These are phyloP conservation scores for Typha latifolia DNA, from an alignment of 176 grass and related monocot species.

Conservation along the genomic window DNA sequence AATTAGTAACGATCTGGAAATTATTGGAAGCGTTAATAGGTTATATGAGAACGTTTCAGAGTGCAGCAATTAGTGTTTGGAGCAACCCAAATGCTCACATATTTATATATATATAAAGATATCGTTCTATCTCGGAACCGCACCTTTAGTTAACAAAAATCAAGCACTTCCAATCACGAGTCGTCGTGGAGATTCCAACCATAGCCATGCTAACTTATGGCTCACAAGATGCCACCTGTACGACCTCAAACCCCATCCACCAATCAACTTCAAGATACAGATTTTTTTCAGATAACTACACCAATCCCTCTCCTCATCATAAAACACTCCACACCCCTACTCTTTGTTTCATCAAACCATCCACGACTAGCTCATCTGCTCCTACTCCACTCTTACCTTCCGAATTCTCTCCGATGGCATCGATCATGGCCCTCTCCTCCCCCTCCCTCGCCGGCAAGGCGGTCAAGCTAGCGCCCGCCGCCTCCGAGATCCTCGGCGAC, in stretches of 20 bases:
- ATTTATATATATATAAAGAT: too few species aligned
- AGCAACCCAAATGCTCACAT: too few species aligned
- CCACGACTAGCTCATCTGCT: not conserved
- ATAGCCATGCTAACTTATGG: conserved; percentile 2
- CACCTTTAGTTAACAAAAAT: too few species aligned
- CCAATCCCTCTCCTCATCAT: not conserved
- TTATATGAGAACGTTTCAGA: too few species aligned
- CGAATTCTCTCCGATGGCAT: conserved; percentile 11
- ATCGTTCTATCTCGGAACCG: too few species aligned
- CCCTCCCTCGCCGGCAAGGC: conserved; percentile 41
- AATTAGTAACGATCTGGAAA: too few species aligned
- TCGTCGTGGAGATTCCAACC: not conserved
- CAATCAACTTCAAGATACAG: conserved; percentile 25
- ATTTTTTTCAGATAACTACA: conserved; percentile 3
- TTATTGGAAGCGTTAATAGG: too few species aligned
- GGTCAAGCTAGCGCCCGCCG: conserved; percentile 19
- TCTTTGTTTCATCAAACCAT: conserved; percentile 9
- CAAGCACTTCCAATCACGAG: conserved; percentile 9
- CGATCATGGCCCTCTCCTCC: conserved; percentile 63
- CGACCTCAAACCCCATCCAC: not conserved
- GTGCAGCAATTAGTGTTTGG: too few species aligned
- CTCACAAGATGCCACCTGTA: not conserved
- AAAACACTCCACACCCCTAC: not conserved
- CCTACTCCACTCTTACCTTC: not conserved
- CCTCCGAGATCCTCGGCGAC: conserved; percentile 17